A percentile compares a stretch with the other conserved stretches of the same genome.
These are phyloP conservation scores for Scutellaria barbata DNA, from an alignment of 257 asterid genomes.

Conservation along the genomic window DNA sequence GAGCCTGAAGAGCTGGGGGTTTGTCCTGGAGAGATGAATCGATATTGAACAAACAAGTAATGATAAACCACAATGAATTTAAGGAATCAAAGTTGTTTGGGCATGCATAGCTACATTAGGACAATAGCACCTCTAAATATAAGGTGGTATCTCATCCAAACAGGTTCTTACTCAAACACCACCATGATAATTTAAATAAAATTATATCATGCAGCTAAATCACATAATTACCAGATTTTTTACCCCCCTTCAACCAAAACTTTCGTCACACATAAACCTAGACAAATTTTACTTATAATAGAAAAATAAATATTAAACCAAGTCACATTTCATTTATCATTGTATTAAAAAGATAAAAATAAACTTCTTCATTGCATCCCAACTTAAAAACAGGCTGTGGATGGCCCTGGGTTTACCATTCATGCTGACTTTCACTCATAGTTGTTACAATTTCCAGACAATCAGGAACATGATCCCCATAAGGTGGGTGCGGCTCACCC, in stretches of 20 bases:
- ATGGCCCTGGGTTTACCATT: not conserved
- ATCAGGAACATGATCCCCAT: not conserved
- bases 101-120: not conserved
- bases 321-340: not conserved
- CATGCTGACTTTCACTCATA: conserved; percentile 13
- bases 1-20: conserved; percentile 76
- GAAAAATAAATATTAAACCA: not conserved
- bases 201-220: conserved; percentile 16
- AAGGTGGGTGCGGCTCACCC: not conserved
- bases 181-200: not conserved
- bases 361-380: conserved; percentile 18
- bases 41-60: conserved; percentile 30
- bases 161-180: conserved; percentile 20
- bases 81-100: not conserved
- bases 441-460: not conserved
- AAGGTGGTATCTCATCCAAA: conserved; percentile 16
- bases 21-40: conserved; percentile 67
- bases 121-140: not conserved
- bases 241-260: not conserved
- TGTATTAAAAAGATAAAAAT: not conserved
- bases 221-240: not conserved
- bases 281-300: not conserved
- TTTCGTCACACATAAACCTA: not conserved
- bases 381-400: not conserved
- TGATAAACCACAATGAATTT: not conserved